A percentile compares a stretch with the other conserved stretches of the same genome.
Conservation (phyloP, 176 grass and related monocot genomes). For the Cenchrus fungigraminus region DNA sequence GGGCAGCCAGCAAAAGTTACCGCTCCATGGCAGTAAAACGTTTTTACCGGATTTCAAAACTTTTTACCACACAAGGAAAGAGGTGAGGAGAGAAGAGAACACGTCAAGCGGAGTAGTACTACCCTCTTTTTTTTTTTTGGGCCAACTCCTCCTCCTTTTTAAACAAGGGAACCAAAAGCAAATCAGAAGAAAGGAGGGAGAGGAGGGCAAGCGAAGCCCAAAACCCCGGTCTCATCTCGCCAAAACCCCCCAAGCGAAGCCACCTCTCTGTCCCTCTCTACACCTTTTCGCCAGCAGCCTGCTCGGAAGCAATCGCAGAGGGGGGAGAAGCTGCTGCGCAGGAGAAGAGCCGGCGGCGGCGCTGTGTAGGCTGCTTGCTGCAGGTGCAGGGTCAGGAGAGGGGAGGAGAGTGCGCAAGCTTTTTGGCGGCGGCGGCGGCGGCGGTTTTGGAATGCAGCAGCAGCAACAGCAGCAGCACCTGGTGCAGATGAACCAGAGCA, state of each 20-base stretch:
- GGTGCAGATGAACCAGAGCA: conserved; percentile 97
- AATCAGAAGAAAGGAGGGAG: neutral
- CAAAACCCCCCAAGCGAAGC: conserved; percentile 27
- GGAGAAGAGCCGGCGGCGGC: conserved; percentile 29
- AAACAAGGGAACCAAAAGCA: conserved; percentile 31
- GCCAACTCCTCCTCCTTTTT: conserved; percentile 28
- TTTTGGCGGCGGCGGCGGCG: conserved; percentile 18
- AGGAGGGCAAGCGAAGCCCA: neutral
- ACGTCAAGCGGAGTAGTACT: neutral
- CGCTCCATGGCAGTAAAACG: conserved; percentile 19
- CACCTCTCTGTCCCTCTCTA: neutral
- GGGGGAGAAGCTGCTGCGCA: conserved; percentile 14
- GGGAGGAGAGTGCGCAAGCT: neutral
- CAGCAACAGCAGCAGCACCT: conserved; percentile 92
- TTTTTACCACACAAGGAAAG: neutral
- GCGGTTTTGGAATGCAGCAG: conserved; percentile 65
- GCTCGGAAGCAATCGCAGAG: conserved; percentile 45
- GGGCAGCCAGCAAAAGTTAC: conserved; percentile 23
- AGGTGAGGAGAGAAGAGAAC: neutral
- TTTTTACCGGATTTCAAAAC: neutral
- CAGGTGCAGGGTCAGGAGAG: conserved; percentile 1
- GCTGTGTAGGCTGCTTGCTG: conserved; percentile 21
- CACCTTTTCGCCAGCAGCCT: conserved; percentile 28
- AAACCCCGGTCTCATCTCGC: conserved; percentile 36
- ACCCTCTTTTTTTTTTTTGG: neutral